Evolutionary conservation across 2,329 filamentous ascomycete species (phyloP).

Genomic region (Sphaerulina vaccinii): DNA sequence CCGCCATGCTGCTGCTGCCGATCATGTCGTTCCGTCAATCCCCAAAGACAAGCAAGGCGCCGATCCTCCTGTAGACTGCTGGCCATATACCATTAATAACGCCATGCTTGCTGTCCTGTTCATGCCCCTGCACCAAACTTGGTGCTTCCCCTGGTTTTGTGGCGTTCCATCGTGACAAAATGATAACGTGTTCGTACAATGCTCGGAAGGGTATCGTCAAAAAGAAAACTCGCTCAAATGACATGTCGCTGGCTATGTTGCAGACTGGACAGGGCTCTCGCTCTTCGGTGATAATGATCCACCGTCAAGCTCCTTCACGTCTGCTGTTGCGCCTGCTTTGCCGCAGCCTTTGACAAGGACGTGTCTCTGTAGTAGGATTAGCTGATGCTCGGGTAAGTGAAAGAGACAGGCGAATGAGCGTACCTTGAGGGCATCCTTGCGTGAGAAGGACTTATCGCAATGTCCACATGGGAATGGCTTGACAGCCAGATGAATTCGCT

Average conservation of each 20-base stretch:
- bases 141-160: slow-evolving; percentile 1
- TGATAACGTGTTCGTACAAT: slow-evolving; percentile 22
- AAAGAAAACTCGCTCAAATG: slow-evolving; percentile 1
- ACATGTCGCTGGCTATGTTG: slow-evolving; percentile 18
- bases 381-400: slow-evolving; percentile 39
- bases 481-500: slow-evolving; percentile 88
- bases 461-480: slow-evolving; percentile 91
- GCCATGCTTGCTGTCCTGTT: slow-evolving; percentile 3
- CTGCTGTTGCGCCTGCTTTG: slow-evolving; percentile 44
- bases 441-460: slow-evolving; percentile 94
- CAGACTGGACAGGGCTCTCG: slow-evolving; percentile 35
- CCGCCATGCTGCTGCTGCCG: too few species aligned
- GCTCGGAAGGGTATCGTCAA: slow-evolving; percentile 28
- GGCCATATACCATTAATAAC: slow-evolving; percentile 1
- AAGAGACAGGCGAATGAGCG: slow-evolving; percentile 33
- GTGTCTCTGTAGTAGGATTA: slow-evolving; percentile 54
- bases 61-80: too few species aligned
- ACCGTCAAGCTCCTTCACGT: slow-evolving; percentile 38
- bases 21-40: too few species aligned
- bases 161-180: slow-evolving; percentile 18
- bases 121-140: background rate
- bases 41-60: too few species aligned
- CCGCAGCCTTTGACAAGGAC: slow-evolving; percentile 68
- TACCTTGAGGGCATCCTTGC: slow-evolving; percentile 97
- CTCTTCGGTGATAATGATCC: slow-evolving; percentile 39